phyloP scores from a whole-genome alignment of 2,329 filamentous ascomycete species.

The Magnaporthiopsis poae region DNA sequence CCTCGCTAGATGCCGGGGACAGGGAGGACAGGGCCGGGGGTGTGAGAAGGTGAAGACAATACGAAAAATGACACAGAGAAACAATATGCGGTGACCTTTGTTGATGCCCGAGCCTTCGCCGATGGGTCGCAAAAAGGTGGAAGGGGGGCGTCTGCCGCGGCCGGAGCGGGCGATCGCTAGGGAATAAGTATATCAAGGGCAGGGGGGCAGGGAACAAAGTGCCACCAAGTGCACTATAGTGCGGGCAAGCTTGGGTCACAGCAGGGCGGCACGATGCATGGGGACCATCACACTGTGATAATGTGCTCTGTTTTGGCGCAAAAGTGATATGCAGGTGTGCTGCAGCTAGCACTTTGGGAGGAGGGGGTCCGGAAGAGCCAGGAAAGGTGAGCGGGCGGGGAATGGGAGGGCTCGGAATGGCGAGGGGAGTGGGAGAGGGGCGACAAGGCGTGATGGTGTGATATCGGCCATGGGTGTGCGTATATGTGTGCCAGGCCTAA shows the following conservation, averaged over 20 bases:
- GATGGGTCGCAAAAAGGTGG: slow-evolving; percentile 7
- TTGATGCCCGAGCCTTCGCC: slow-evolving; percentile 3
- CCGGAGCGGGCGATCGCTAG: not conserved
- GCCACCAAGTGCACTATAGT: not conserved
- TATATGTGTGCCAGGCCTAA: not conserved
- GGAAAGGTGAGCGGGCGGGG: not conserved
- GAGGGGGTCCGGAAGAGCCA: not conserved
- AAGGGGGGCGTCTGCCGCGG: slow-evolving; percentile 3
- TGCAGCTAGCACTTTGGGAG: not conserved
- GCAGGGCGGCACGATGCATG: slow-evolving; percentile 8
- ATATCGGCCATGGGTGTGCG: not conserved
- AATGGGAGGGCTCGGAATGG: not conserved
- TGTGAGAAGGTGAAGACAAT: not conserved
- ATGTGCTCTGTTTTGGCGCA: slow-evolving; percentile 4
- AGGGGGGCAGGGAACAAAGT: not conserved
- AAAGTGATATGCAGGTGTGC: slow-evolving; percentile 3
- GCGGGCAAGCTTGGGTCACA: slow-evolving; percentile 3
- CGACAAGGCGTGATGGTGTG: not conserved
- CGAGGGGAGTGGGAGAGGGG: not conserved
- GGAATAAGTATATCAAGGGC: slow-evolving; percentile 5
- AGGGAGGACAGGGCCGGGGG: not conserved
- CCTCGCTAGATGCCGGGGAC: not conserved
- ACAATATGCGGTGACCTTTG: not conserved
- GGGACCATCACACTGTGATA: slow-evolving; percentile 8
- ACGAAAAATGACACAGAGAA: not conserved